Evolutionary conservation across 2,329 filamentous ascomycete genomes (phyloP).

Genomic region (Penicillium carneum): DNA sequence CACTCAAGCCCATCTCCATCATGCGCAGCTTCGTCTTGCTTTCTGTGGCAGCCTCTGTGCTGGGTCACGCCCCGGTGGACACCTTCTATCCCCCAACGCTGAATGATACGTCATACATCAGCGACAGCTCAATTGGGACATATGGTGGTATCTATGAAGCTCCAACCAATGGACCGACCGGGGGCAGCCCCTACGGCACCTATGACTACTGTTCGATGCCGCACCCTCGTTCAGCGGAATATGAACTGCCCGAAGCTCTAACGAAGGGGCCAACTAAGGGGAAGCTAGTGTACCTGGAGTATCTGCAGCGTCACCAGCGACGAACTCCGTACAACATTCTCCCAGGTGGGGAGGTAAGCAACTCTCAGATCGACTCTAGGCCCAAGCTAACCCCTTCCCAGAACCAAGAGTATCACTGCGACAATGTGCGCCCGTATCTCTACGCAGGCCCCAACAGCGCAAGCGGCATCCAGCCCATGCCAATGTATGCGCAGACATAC

Average conservation of each 20-base stretch:
- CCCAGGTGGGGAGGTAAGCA: slow-evolving; percentile 47
- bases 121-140: slow-evolving; percentile 45
- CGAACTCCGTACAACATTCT: slow-evolving; percentile 52
- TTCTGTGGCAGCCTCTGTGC: slow-evolving; percentile 14
- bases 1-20: not conserved
- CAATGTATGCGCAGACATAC: slow-evolving; percentile 49
- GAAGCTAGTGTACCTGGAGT: slow-evolving; percentile 49
- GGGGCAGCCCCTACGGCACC: slow-evolving; percentile 37
- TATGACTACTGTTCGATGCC: slow-evolving; percentile 54
- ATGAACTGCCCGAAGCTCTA: slow-evolving; percentile 42
- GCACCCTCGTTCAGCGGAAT: slow-evolving; percentile 46
- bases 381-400: slow-evolving; percentile 21
- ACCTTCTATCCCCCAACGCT: slow-evolving; percentile 48
- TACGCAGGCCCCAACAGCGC: slow-evolving; percentile 40
- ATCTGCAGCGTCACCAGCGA: slow-evolving; percentile 51
- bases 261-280: slow-evolving; percentile 38
- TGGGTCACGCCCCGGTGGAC: slow-evolving; percentile 27
- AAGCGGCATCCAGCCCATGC: slow-evolving; percentile 33
- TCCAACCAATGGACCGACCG: slow-evolving; percentile 32
- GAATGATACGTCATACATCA: slow-evolving; percentile 50
- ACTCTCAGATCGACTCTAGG: not conserved
- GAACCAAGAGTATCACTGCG: slow-evolving; percentile 50
- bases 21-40: slow-evolving; percentile 26
- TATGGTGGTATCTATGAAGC: slow-evolving; percentile 50
- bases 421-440: slow-evolving; percentile 48